Evolutionary conservation across 148 eudicot species (phyloP), one percentile per base, ranked within the genome.

Genomic region (Rhododendron griersonianum): DNA sequence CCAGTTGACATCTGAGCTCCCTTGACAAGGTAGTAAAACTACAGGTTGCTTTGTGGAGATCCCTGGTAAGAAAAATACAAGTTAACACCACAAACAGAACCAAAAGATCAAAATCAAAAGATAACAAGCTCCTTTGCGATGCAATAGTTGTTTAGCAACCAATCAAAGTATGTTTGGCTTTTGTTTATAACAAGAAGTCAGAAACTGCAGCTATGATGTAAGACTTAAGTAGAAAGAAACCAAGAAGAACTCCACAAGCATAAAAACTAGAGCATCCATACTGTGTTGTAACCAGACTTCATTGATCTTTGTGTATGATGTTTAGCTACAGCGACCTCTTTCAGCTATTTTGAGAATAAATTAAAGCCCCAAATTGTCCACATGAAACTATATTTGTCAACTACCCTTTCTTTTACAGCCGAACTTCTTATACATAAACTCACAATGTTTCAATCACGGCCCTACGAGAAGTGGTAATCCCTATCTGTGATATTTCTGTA

Each of bases 1-100:
- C 98, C 99, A 86, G 94, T 91, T 81, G 84, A 83, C 98, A 96
- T 93, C 86, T 96, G 93, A 81, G 99, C 99, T 91, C 86, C 99
- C 99, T 81, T 94, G 96, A 51, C 99, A 94, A 83, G 21, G 98
- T 89, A 39, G 99, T 96, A 89, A 96, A 96, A 88, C 95, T 96
- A 84, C 89, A 92, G 67, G 99, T 96, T 78, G 98, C 98, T 91
- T 90, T 96, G 84, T 95, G 98, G 82, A 96, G 89, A 91, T 96
- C 61, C 61, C 61, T 55, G 21, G 61, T 55, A 16, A 85, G 69
- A 77, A 37, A 37, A 75, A 81, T 23, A 37, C 55, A 80, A 83
- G 37, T 33, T 5, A 21, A 33, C 57, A 25, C 35, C 39, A 37
- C 67, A n/a, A 21, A 81, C 13, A 21, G 41, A 71, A 86, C 19